Conservation (phyloP, 306 rosid species). For the Crotalaria pallida region DNA sequence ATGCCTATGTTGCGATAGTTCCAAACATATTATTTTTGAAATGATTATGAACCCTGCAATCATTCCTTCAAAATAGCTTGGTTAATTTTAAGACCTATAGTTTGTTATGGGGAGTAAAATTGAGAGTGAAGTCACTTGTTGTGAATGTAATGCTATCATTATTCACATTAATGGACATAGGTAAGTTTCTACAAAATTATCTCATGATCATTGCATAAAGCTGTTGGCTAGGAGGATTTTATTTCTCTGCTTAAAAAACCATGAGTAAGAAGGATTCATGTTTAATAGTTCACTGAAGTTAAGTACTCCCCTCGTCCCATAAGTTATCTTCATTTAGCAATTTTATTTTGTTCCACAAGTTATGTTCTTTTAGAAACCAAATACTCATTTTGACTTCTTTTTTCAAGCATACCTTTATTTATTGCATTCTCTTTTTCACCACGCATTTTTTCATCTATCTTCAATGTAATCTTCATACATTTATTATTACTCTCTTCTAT, state of each 20-base stretch:
- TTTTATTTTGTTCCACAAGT: no score
- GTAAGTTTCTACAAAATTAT: background rate
- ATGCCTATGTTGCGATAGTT: background rate
- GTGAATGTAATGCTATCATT: background rate
- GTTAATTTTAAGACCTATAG: background rate
- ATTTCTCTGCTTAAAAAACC: conserved; percentile 4
- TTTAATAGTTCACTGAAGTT: background rate
- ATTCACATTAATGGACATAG: background rate
- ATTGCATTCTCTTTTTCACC: no score
- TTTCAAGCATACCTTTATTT: no score
- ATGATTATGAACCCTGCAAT: background rate
- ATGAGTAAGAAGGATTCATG: background rate
- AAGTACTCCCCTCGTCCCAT: no score
- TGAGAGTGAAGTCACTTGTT: background rate
- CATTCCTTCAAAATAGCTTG: background rate
- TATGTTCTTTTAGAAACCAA: no score
- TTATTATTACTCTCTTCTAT: no score
- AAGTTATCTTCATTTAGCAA: no score
- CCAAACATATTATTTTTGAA: background rate
- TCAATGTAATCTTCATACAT: no score
- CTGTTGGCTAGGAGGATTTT: background rate
- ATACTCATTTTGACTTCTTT: no score
- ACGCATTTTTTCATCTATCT: no score
- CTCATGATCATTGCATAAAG: background rate
- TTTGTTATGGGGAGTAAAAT: no score